Conservation (phyloP, 2,329 filamentous ascomycete species). For the Fusarium sambucinum region DNA sequence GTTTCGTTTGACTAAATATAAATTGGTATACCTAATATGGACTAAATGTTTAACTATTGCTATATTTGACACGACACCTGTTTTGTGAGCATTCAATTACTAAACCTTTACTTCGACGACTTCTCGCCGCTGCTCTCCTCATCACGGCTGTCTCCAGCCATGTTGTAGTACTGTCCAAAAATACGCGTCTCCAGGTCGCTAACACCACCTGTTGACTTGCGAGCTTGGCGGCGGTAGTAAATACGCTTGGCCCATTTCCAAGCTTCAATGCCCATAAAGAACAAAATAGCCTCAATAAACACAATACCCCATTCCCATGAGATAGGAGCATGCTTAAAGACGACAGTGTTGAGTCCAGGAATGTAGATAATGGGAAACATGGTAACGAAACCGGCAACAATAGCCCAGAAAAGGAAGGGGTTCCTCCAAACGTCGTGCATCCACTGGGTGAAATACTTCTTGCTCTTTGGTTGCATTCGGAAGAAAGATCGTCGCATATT, state of each 20-base stretch:
- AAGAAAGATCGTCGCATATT: constrained; percentile 78
- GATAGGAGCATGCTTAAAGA: constrained; percentile 70
- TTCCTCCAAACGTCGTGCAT: constrained; percentile 76
- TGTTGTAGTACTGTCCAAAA: constrained; percentile 51
- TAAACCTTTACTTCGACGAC: not conserved
- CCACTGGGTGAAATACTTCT: constrained; percentile 73
- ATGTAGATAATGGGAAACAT: constrained; percentile 68
- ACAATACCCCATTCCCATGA: constrained; percentile 72
- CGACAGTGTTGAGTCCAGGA: constrained; percentile 66
- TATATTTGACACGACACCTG: not conserved
- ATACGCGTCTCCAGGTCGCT: constrained; percentile 51
- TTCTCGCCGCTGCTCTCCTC: constrained; percentile 35
- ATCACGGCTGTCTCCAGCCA: constrained; percentile 37
- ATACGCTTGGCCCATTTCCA: constrained; percentile 70
- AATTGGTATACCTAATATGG: not conserved
- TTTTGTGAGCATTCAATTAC: constrained; percentile 3
- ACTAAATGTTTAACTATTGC: not conserved
- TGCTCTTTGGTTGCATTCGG: constrained; percentile 74
- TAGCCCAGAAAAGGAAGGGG: constrained; percentile 75
- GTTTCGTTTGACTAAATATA: not conserved
- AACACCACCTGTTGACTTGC: constrained; percentile 35
- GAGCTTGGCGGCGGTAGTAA: constrained; percentile 53
- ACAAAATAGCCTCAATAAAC: constrained; percentile 65
- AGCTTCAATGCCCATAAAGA: constrained; percentile 67
- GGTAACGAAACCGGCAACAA: constrained; percentile 60